Percentiles rank a stretch among this genome's conserved stretches.
phyloP scores from a whole-genome alignment of 139 green algal genomes.

The Edaphochlamys debaryana region DNA sequence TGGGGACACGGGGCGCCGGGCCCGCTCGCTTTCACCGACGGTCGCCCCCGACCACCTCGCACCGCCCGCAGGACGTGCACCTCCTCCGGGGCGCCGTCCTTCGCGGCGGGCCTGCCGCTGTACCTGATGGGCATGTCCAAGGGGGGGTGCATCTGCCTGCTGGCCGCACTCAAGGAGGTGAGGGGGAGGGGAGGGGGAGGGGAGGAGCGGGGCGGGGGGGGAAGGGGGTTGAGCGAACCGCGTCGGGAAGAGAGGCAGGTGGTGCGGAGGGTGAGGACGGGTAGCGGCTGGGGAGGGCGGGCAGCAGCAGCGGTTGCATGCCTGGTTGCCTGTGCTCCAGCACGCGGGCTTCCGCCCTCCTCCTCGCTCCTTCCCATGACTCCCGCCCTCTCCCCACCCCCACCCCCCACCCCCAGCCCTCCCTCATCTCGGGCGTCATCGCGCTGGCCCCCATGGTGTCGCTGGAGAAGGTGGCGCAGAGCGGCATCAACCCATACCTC shows the following conservation, averaged over 20 bases:
- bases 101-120: conserved; percentile 49
- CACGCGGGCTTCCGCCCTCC: neutral
- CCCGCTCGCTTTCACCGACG: no score
- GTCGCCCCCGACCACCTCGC: no score
- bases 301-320: no score
- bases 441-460: conserved; percentile 66
- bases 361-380: neutral
- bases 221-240: no score
- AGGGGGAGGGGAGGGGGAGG: neutral
- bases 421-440: conserved; percentile 52
- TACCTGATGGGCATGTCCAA: conserved; percentile 73
- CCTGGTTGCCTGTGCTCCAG: no score
- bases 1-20: no score
- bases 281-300: no score
- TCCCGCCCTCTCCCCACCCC: neutral
- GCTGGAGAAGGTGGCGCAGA: conserved; percentile 59
- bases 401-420: conserved; percentile 21
- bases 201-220: neutral
- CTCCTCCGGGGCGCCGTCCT: conserved; percentile 9
- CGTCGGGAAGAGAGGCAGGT: no score
- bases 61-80: neutral
- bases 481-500: conserved; percentile 49
- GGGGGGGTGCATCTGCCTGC: conserved; percentile 76
- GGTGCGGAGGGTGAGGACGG: no score
- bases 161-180: conserved; percentile 18